Conservation (phyloP, 768 basidiomycete genomes). For the Thelephora ganbajun region DNA sequence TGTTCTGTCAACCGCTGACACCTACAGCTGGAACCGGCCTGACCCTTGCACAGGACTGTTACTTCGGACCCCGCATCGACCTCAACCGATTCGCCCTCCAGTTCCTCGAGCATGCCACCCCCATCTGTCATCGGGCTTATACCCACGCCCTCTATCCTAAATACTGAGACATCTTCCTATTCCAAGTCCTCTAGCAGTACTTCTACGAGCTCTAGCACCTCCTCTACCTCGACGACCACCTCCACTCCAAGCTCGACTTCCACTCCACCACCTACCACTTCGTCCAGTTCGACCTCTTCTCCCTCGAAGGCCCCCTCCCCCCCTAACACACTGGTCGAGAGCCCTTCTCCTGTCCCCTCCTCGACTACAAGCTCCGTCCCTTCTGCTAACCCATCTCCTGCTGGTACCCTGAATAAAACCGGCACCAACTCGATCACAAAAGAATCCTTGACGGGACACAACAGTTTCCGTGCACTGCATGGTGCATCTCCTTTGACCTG, state of each 20-base stretch:
- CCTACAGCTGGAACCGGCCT: too few relatives aligned
- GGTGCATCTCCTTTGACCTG: slow-evolving; percentile 53
- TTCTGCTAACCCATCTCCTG: not conserved
- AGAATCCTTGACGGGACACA: slow-evolving; percentile 49
- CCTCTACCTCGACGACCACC: slow-evolving; percentile 3
- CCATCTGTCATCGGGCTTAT: slow-evolving; percentile 2
- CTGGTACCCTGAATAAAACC: not conserved
- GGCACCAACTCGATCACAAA: too few relatives aligned
- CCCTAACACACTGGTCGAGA: not conserved
- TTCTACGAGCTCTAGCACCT: too few relatives aligned
- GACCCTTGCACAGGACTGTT: not conserved
- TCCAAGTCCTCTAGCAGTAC: slow-evolving; percentile 8
- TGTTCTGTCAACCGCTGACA: not conserved
- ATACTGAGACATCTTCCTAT: not conserved
- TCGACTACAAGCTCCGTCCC: not conserved
- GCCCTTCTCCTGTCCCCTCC: too few relatives aligned
- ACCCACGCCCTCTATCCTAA: slow-evolving; percentile 7
- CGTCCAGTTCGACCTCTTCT: slow-evolving; percentile 3
- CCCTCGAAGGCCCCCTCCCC: slow-evolving; percentile 3
- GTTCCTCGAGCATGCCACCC: not conserved
- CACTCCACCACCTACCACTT: slow-evolving; percentile 5
- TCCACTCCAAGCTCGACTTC: slow-evolving; percentile 1
- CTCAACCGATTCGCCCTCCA: slow-evolving; percentile 2
- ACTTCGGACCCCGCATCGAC: not conserved
- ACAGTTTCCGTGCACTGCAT: slow-evolving; percentile 44